Evolutionary conservation across 2,329 filamentous ascomycete species (phyloP), one percentile per base, ranked within the genome.

Genomic region (Fusarium sp.): DNA sequence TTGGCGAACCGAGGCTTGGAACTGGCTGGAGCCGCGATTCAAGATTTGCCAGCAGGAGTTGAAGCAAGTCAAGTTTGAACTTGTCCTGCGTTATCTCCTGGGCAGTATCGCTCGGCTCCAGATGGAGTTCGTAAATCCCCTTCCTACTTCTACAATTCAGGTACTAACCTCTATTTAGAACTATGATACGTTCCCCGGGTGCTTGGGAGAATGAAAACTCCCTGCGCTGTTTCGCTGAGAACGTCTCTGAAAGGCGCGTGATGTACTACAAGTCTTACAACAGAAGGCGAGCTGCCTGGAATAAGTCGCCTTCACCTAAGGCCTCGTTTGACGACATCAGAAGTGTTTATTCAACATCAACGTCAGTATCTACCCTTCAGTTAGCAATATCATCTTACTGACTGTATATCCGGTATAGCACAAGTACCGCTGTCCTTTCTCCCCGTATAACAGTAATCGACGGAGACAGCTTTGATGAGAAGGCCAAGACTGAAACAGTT

Each of bases 121-220:
- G 15, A 36, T 38, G 7, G 28, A 31, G 69, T 71, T 5, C 17
- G 67, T 42, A 7, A 2, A 31, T 11, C 2, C 6, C 0, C 17
- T 4, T 3, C 2, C 2, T 18, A 3, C 4, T 0, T 4, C 10
- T 3, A n/a, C 1, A 7, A 6, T 3, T 7, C 7, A 33, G 0
- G 5, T 18, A 5, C 31, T 15, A 12, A 24, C 2, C 1, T 8
- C 1, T 1, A 9, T 13, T 7, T 5, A 71, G 69, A 8, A 38
- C 28, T 7, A 24, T 26, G 24, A 36, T 18, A 5, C 63, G 55
- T 20, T 24, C 38, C 17, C 66, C 49, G 5, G 69, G 69, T 5
- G 35, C 51, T 8, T 42, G 47, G 17, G 45, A 38, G 1, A 51
- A 49, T 14, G 69, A 71, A 26, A 26, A 9, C 3, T 48, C 67